These are phyloP conservation scores for Bimuria novae-zelandiae DNA, from an alignment of 2,329 filamentous ascomycete genomes.

Conservation along the genomic window DNA sequence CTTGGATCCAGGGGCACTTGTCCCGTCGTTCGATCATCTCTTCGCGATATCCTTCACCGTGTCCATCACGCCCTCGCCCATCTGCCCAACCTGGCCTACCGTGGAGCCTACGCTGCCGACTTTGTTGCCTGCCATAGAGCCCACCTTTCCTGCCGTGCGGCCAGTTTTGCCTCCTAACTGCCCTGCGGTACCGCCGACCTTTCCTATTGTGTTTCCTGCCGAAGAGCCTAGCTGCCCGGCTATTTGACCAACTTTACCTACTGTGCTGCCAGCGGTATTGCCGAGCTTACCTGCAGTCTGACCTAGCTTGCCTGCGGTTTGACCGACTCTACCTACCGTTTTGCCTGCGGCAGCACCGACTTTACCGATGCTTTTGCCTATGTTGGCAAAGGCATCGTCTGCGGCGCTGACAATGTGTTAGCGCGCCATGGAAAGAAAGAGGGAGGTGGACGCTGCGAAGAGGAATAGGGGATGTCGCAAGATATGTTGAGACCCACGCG, in stretches of 20 bases:
- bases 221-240: not conserved
- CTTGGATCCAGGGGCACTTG: not conserved
- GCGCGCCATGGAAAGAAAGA: not conserved
- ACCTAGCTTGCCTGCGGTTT: not conserved
- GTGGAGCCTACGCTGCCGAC: not conserved
- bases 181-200: not conserved
- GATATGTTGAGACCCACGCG: not conserved
- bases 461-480: not conserved
- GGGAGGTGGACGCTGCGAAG: not conserved
- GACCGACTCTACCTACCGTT: not conserved
- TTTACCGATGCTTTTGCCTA: not conserved
- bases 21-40: not conserved
- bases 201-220: not conserved
- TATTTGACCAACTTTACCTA: not conserved
- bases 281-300: not conserved
- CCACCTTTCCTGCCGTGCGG: not conserved
- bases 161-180: not conserved
- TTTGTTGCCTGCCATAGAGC: not conserved
- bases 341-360: not conserved
- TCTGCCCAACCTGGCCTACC: not conserved
- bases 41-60: not conserved
- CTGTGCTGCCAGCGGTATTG: not conserved
- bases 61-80: not conserved
- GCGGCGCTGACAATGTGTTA: not conserved
- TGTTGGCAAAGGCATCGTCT: slow-evolving; percentile 5